Conservation (phyloP, 257 asterid species). For the Solanum pimpinellifolium region DNA sequence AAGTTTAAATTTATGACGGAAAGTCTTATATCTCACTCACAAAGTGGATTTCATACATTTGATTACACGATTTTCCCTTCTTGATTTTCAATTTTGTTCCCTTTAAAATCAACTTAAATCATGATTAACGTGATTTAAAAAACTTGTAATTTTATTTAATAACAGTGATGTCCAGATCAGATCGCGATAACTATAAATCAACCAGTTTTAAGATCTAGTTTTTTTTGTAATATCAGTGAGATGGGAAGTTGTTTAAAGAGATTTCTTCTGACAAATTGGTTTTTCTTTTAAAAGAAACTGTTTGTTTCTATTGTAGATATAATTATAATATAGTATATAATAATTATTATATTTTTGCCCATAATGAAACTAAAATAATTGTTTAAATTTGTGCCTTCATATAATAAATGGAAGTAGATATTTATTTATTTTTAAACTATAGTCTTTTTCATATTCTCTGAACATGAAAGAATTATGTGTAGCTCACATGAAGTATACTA, state of each 20-base stretch:
- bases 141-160: too few relatives aligned
- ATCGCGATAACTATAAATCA: background rate
- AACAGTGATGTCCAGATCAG: too few relatives aligned
- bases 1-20: accelerated
- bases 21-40: background rate
- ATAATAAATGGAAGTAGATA: background rate
- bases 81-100: background rate
- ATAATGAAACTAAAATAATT: background rate
- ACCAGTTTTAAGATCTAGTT: background rate
- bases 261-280: background rate
- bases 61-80: background rate
- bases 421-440: background rate
- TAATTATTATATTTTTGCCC: background rate
- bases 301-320: background rate
- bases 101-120: background rate
- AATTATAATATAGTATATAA: background rate
- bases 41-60: background rate
- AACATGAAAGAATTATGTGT: background rate
- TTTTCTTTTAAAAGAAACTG: background rate
- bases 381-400: background rate
- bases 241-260: background rate
- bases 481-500: background rate
- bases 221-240: background rate
- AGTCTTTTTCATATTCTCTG: background rate
- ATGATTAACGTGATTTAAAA: background rate